These are phyloP conservation scores for Aspergillus bridgeri DNA, from an alignment of 495 filamentous ascomycete species.

Conservation along the genomic window DNA sequence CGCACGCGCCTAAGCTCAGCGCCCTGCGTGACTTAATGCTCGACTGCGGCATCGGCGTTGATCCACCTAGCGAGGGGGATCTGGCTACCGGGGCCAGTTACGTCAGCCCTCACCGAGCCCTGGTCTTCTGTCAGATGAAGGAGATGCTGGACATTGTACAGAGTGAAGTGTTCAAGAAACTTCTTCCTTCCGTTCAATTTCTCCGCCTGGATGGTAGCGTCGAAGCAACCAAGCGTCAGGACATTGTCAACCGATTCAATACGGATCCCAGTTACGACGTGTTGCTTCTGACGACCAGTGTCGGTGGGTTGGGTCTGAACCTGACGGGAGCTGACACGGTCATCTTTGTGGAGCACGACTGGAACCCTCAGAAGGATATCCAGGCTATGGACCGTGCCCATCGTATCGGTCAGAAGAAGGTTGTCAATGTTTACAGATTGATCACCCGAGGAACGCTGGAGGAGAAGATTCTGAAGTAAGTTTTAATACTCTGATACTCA, in stretches of 20 bases:
- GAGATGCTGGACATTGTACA: constrained; percentile 99
- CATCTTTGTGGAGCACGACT: constrained; percentile 99
- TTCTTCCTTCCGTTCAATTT: constrained; percentile 84
- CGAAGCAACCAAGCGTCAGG: constrained; percentile 84
- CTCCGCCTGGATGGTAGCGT: constrained; percentile 89
- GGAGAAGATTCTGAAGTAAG: constrained; percentile 94
- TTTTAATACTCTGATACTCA: constrained; percentile 7
- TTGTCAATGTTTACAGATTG: constrained; percentile 97
- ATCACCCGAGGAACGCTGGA: constrained; percentile 94
- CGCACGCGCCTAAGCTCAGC: constrained; percentile 88
- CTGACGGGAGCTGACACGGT: constrained; percentile 97
- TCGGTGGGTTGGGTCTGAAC: constrained; percentile 92
- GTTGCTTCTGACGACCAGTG: constrained; percentile 86
- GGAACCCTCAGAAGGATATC: constrained; percentile 98
- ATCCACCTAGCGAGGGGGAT: constrained; percentile 50
- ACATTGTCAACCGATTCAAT: constrained; percentile 98
- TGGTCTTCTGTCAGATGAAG: constrained; percentile 99
- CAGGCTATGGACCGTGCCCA: constrained; percentile 99
- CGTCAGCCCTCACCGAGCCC: constrained; percentile 89
- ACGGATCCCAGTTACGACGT: constrained; percentile 94
- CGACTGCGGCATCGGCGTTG: constrained; percentile 89
- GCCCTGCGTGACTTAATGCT: constrained; percentile 86
- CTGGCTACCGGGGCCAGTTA: constrained; percentile 68
- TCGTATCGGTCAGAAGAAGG: constrained; percentile 98
- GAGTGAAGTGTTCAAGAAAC: constrained; percentile 77